phyloP scores from a whole-genome alignment of 1,139 yeast genomes.

The Lodderomyces parapsilosis region DNA sequence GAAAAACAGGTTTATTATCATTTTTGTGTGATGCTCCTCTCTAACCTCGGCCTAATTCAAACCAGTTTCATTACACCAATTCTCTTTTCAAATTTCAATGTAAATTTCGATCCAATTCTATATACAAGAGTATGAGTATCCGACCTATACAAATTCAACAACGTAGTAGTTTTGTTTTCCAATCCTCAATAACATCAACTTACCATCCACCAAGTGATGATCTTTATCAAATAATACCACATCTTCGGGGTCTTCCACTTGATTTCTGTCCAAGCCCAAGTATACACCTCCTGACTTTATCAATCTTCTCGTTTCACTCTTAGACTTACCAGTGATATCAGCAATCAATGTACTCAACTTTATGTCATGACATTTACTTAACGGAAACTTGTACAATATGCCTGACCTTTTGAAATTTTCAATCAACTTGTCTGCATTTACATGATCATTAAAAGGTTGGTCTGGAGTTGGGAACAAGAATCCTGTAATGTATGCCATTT shows the following conservation, averaged over 20 bases:
- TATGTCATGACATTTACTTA: constrained; percentile 24
- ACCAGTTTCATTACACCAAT: neutral
- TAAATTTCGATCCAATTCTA: neutral
- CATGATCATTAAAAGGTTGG: constrained; percentile 45
- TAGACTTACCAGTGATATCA: constrained; percentile 37
- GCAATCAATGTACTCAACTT: constrained; percentile 43
- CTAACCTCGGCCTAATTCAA: neutral
- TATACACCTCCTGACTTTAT: constrained; percentile 72
- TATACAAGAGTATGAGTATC: neutral
- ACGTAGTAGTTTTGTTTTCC: constrained; percentile 73
- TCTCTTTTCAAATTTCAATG: too few species aligned
- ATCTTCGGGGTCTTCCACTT: constrained; percentile 51
- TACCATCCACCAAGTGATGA: constrained; percentile 55
- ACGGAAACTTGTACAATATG: constrained; percentile 38
- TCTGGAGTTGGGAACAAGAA: constrained; percentile 64
- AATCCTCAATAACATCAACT: constrained; percentile 61
- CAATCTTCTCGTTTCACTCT: constrained; percentile 59
- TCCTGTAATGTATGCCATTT: constrained; percentile 62
- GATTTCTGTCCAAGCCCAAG: constrained; percentile 61
- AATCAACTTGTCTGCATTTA: constrained; percentile 54
- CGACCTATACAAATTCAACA: constrained; percentile 35
- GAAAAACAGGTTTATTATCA: neutral
- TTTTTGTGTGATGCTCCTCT: neutral
- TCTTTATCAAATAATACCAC: constrained; percentile 44
- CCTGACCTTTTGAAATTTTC: constrained; percentile 62